Percentiles rank a stretch among this genome's conserved stretches.
phyloP scores from a whole-genome alignment of 2,329 filamentous ascomycete genomes.

The Dactylonectria macrodidyma region DNA sequence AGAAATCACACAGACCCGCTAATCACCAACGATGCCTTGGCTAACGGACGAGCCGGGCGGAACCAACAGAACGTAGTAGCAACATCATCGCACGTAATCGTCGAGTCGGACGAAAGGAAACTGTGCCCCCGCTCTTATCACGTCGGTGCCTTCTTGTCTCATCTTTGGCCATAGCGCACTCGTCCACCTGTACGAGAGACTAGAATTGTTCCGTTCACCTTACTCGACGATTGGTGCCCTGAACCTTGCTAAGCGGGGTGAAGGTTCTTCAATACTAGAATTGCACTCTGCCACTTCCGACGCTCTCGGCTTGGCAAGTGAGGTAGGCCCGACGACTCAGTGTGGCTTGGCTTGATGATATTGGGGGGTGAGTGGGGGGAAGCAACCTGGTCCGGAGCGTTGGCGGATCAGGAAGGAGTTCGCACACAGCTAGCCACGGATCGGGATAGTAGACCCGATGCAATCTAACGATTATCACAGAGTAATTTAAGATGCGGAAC shows the following conservation, averaged over 20 bases:
- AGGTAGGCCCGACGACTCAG: neutral
- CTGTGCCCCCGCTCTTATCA: neutral
- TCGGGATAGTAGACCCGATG: neutral
- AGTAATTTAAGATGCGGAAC: neutral
- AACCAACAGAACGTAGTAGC: conserved; percentile 21
- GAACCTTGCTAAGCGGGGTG: neutral
- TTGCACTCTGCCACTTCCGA: neutral
- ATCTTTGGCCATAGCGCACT: neutral
- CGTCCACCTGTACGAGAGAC: neutral
- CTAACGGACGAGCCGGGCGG: conserved; percentile 15
- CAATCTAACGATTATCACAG: neutral
- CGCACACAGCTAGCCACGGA: neutral
- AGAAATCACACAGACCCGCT: conserved; percentile 6
- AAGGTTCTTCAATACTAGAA: neutral
- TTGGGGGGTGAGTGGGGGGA: no score
- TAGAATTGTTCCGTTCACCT: neutral
- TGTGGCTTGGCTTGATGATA: neutral
- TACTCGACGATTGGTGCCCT: neutral
- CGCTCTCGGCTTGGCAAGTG: neutral
- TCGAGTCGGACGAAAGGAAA: neutral
- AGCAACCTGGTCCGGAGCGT: neutral
- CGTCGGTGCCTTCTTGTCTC: neutral
- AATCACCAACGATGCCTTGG: conserved; percentile 16
- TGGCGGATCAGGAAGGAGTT: neutral
- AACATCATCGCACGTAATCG: neutral